Base-by-base conservation (phyloP, 352 stramenopile genomes). In the Globisporangium paddicum region DNA sequence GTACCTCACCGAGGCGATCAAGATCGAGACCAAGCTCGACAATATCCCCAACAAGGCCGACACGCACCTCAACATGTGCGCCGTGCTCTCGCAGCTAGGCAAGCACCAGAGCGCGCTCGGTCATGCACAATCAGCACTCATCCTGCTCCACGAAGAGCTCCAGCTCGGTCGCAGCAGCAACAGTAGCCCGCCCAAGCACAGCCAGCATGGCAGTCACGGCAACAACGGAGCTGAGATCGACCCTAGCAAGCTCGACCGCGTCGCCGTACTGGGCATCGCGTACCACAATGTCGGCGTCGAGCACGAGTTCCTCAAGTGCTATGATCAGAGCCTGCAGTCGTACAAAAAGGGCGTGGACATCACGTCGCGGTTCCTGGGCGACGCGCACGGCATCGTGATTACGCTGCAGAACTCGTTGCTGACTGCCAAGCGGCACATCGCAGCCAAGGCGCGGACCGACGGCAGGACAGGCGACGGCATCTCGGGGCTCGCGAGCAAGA, bases 231-330 rank as follows among this genome's bases (percentile, higher is more conserved):
- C 30, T 2, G 41, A 64, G 1, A 19, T 75, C 1, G 68, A 85
- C 6, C 34, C 72, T 1, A 71, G 74, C 11, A 90, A 95, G 40
- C 69, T 91, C 16, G 93, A 98, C 51, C 79, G 93, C 2, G 78
- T 98, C 16, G 90, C 93, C 10, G 93, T 98, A 2, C 69, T 98
- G 13, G 90, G 88, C 1, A 98, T 98, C 30, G 94, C 93, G 8
- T 98, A 98, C 67, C 94, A 98, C 63, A 98, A 98, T 58, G 89
- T 97, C 40, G 94, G 92, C 25, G 94, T 98, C 19, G 94, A 98
- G 67, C 89, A 98, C 47, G 94, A 98, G 60, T 98, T 98, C 59
- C 72, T 98, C 18, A 98, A 97, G 59, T 90, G 84, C 55, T 97
- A 84, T 61, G 86, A 98, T 48, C 68, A 93, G 19, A 96, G 84